These are phyloP conservation scores for Brettanomyces nanus DNA, from an alignment of 805 yeast genomes.

Conservation along the genomic window DNA sequence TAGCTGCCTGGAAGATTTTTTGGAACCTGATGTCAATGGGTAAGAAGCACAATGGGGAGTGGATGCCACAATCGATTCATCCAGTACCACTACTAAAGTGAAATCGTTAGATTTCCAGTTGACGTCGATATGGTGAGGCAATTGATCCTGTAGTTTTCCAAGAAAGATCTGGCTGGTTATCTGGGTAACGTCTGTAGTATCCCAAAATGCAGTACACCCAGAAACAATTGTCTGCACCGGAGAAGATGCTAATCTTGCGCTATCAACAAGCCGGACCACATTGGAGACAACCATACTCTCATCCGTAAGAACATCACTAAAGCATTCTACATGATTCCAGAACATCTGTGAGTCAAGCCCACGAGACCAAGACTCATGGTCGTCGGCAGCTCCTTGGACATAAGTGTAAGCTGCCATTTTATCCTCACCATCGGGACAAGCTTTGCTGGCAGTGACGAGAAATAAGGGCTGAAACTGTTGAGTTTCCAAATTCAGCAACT, in stretches of 20 bases:
- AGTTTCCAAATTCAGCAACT: conserved; percentile 17
- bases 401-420: conserved; percentile 44
- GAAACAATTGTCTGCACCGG: neutral
- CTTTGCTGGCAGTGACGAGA: conserved; percentile 55
- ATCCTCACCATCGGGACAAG: conserved; percentile 51
- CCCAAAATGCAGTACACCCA: neutral
- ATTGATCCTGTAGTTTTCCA: conserved; percentile 15
- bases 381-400: conserved; percentile 93
- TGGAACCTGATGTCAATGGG: conserved; percentile 26
- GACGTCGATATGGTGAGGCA: neutral
- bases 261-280: neutral
- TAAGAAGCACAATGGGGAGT: neutral
- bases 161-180: conserved; percentile 15
- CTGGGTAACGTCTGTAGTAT: neutral
- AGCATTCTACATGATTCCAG: conserved; percentile 39
- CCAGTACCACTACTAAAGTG: neutral
- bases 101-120: neutral
- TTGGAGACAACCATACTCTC: conserved; percentile 11
- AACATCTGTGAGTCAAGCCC: conserved; percentile 44
- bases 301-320: conserved; percentile 18
- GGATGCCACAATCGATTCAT: neutral
- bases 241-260: neutral
- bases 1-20: conserved; percentile 60
- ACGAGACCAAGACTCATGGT: conserved; percentile 79
- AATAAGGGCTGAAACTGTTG: conserved; percentile 32